A percentile compares a stretch with the other conserved stretches of the same genome.
Conservation (phyloP, 2,329 filamentous ascomycete species). For the Penicillium expansum region DNA sequence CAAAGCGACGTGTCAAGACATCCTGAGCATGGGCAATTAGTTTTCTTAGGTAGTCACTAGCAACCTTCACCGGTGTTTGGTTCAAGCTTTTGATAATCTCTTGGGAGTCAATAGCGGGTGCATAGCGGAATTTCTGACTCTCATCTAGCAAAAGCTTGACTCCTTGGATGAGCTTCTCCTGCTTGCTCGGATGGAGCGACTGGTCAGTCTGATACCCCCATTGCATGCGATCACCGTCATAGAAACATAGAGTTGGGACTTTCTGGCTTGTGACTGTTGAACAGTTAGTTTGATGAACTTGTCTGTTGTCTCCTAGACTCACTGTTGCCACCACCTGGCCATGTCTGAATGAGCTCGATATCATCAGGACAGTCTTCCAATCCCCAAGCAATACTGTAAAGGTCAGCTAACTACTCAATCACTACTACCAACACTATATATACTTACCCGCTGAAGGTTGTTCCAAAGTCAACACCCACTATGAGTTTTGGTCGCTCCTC, state of each 20-base stretch:
- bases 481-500: constrained; percentile 11
- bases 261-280: constrained; percentile 17
- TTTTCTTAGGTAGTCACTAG: constrained; percentile 11
- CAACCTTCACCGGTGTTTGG: constrained; percentile 3
- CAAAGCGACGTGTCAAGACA: constrained; percentile 12
- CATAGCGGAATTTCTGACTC: constrained; percentile 6
- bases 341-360: constrained; percentile 23
- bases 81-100: neutral
- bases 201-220: constrained; percentile 27
- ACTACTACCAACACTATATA: neutral
- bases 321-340: constrained; percentile 29
- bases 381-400: constrained; percentile 20
- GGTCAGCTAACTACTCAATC: neutral
- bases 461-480: constrained; percentile 32
- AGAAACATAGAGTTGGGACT: constrained; percentile 19
- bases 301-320: neutral
- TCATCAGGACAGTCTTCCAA: constrained; percentile 13
- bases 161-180: constrained; percentile 21
- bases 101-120: constrained; percentile 6
- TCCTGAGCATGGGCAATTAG: constrained; percentile 5
- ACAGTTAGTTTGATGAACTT: neutral
- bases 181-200: constrained; percentile 13
- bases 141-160: constrained; percentile 19
- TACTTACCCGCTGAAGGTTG: constrained; percentile 31
- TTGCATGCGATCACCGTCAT: constrained; percentile 4